Percentiles rank a stretch among this genome's conserved stretches.
Conservation (phyloP, 2,329 filamentous ascomycete genomes). For the Nannizzia gypsea region DNA sequence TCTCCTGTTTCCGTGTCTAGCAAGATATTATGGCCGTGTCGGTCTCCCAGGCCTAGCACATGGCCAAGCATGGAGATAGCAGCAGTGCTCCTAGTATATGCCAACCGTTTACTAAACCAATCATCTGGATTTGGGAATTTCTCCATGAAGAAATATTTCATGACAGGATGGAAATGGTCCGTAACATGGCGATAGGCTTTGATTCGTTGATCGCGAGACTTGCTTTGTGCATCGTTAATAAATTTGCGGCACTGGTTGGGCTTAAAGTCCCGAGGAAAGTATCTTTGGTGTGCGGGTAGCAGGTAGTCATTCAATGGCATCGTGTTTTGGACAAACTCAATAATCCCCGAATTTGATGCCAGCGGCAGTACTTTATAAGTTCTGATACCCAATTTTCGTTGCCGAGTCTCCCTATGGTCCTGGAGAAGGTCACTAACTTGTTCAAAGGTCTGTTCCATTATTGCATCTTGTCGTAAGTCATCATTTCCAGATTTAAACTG, state of each 20-base stretch:
- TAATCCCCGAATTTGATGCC: slow-evolving; percentile 72
- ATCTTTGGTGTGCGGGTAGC: slow-evolving; percentile 76
- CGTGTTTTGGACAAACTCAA: slow-evolving; percentile 93
- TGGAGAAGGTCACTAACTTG: slow-evolving; percentile 85
- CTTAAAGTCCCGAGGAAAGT: slow-evolving; percentile 75
- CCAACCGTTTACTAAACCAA: slow-evolving; percentile 81
- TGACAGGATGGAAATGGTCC: slow-evolving; percentile 77
- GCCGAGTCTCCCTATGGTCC: slow-evolving; percentile 73
- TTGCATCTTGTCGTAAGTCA: slow-evolving; percentile 91
- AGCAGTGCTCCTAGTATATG: slow-evolving; percentile 86
- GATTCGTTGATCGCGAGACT: slow-evolving; percentile 58
- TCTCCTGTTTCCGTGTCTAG: slow-evolving; percentile 83
- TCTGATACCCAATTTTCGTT: slow-evolving; percentile 77
- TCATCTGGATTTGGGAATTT: slow-evolving; percentile 86
- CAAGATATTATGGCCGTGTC: slow-evolving; percentile 94
- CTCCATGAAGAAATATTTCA: slow-evolving; percentile 96
- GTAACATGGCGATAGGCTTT: slow-evolving; percentile 65
- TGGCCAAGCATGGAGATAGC: slow-evolving; percentile 93
- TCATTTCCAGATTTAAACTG: slow-evolving; percentile 88
- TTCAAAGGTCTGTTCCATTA: slow-evolving; percentile 98
- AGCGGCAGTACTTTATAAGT: slow-evolving; percentile 96
- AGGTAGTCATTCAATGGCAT: slow-evolving; percentile 85
- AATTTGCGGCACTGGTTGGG: slow-evolving; percentile 63
- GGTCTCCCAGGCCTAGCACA: slow-evolving; percentile 81
- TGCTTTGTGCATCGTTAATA: slow-evolving; percentile 60